These are phyloP conservation scores for Stemphylium beticola DNA, from an alignment of 2,329 filamentous ascomycete genomes.

Conservation along the genomic window DNA sequence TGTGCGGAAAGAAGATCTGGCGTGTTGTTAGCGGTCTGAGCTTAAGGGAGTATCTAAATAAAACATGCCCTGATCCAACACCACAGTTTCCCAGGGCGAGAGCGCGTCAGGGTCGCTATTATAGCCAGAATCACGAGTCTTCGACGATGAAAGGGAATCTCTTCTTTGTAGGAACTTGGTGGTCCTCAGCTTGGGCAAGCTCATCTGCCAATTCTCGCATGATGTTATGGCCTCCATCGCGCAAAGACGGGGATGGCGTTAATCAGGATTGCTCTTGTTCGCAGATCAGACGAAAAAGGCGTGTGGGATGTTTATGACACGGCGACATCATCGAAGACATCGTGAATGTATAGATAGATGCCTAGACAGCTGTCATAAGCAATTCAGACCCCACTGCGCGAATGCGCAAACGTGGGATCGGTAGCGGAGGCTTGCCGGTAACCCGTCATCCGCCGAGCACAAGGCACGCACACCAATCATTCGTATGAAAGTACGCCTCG, in stretches of 20 bases:
- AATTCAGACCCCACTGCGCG: constrained; percentile 18
- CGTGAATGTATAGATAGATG: constrained; percentile 8
- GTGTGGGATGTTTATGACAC: not conserved
- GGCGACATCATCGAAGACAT: not conserved
- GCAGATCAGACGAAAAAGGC: not conserved
- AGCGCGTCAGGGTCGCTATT: constrained; percentile 38
- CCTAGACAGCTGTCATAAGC: constrained; percentile 19
- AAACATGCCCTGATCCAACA: constrained; percentile 23
- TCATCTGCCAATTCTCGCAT: constrained; percentile 7
- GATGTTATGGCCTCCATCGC: constrained; percentile 21
- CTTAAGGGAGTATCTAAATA: not conserved
- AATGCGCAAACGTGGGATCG: constrained; percentile 26
- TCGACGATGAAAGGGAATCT: constrained; percentile 36
- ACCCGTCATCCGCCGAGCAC: constrained; percentile 13
- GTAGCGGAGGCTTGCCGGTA: constrained; percentile 15
- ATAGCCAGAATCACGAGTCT: constrained; percentile 41
- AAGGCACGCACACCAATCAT: constrained; percentile 15
- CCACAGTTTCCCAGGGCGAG: constrained; percentile 31
- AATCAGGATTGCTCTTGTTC: constrained; percentile 1
- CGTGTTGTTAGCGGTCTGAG: constrained; percentile 11
- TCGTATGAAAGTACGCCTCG: constrained; percentile 1
- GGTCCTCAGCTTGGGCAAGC: constrained; percentile 28
- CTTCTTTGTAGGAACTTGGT: constrained; percentile 25
- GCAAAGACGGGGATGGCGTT: constrained; percentile 4
- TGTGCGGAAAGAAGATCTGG: constrained; percentile 12